Conservation (phyloP, 73 alveolate genomes). For the Paramecium octaurelia region DNA sequence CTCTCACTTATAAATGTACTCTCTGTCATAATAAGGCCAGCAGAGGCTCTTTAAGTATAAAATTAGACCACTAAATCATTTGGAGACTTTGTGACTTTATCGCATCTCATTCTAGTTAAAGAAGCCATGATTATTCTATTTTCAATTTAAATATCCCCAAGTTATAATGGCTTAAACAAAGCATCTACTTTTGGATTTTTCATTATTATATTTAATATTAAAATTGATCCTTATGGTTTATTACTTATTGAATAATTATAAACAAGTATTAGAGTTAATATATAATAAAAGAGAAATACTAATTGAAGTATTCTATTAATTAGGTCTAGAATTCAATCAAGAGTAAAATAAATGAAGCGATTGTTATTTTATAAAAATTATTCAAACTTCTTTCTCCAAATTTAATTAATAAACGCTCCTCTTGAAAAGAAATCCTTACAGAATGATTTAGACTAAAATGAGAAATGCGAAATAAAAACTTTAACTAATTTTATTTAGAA, state of each 20-base stretch:
- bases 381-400: no score
- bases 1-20: slow-evolving; percentile 46
- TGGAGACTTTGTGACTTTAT: slow-evolving; percentile 58
- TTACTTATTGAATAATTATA: background rate
- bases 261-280: no score
- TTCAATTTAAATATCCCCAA: slow-evolving; percentile 52
- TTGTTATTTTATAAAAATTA: no score
- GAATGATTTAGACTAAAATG: no score
- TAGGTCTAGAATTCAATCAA: no score
- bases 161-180: slow-evolving; percentile 31
- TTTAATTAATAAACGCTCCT: no score
- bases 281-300: no score
- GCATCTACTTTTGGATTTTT: background rate
- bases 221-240: background rate
- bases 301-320: no score
- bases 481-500: no score
- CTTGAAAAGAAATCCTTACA: no score
- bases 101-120: slow-evolving; percentile 64
- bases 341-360: no score
- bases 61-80: slow-evolving; percentile 56
- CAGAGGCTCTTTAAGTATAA: slow-evolving; percentile 64
- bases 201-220: background rate
- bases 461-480: no score
- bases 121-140: slow-evolving; percentile 67
- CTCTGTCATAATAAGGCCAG: slow-evolving; percentile 69